Conservation (phyloP, 345 rosid genomes). For the Moricandia arvensis region DNA sequence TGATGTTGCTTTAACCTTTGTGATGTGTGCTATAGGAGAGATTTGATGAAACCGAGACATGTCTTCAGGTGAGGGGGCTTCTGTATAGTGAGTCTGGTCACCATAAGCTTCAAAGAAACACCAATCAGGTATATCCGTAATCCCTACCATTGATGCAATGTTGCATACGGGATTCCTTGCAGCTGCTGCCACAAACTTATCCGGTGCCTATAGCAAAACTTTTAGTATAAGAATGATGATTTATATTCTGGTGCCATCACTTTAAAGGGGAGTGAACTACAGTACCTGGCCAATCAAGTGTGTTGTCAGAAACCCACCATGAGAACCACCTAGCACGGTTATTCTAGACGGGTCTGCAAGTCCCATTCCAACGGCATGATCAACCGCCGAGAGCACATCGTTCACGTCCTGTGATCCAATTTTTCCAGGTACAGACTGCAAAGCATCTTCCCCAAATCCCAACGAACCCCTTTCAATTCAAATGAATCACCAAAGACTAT, state of each 20-base stretch:
- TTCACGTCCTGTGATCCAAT: slow-evolving; percentile 88
- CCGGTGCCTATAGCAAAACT: slow-evolving; percentile 59
- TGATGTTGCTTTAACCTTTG: slow-evolving; percentile 56
- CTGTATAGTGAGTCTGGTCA: slow-evolving; percentile 48
- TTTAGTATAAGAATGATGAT: not conserved
- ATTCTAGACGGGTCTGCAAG: slow-evolving; percentile 71
- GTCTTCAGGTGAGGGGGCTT: slow-evolving; percentile 69
- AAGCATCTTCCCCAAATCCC: slow-evolving; percentile 96
- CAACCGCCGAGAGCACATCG: slow-evolving; percentile 79
- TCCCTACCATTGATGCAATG: slow-evolving; percentile 74
- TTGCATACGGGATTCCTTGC: slow-evolving; percentile 86
- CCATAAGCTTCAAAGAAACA: slow-evolving; percentile 32
- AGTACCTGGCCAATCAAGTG: slow-evolving; percentile 97
- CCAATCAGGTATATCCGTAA: slow-evolving; percentile 94
- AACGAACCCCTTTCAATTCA: slow-evolving; percentile 53
- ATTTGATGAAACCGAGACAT: slow-evolving; percentile 54
- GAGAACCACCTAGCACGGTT: slow-evolving; percentile 84
- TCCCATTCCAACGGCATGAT: slow-evolving; percentile 61
- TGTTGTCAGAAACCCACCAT: slow-evolving; percentile 87
- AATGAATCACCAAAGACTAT: not conserved
- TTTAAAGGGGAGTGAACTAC: not conserved
- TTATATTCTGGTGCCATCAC: not conserved
- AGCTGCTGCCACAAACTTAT: slow-evolving; percentile 84
- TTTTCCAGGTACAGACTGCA: slow-evolving; percentile 96
- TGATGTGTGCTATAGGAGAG: slow-evolving; percentile 53